Base-by-base conservation (phyloP, 2,329 filamentous ascomycete genomes). In the Dothideomycetidae sp. region DNA sequence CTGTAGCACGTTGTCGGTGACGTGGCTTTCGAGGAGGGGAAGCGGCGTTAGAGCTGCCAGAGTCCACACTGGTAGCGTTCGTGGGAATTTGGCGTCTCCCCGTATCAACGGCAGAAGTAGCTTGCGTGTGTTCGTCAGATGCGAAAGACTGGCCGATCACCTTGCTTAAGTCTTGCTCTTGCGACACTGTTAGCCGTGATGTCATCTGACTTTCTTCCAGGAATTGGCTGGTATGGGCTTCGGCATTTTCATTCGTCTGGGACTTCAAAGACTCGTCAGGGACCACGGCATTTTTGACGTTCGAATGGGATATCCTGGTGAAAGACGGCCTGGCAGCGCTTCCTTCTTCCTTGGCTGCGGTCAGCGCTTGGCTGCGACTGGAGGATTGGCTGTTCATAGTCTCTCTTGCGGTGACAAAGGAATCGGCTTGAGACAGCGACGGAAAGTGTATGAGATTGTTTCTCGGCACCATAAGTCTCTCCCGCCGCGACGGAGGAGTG, bases 361-460 rank as follows among this genome's bases (percentile, higher is more conserved):
- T 15, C 4, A 31, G 29, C 4, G 29, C 17, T 26, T 45, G 40
- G 31, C 44, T 48, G 11, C 49, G 48, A 37, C 50, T 52, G 10
- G 49, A 44, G 26, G 59, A 55, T 1, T 57, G 56, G 15, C 54
- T 54, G 4, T 50, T 44, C 7, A 50, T 52, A 11, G 60, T 57
- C 45, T 66, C 63, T 39, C 54, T 52, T 9, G 63, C 63, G 1
- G 63, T 67, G 31, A 52, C 57, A 46, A 64, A 66, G 0, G 62
- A 66, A 16, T 65, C 63, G 19, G 61, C 60, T 14, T 57, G 62
- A 4, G 63, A 66, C 11, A 38, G 18, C 5, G 62, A 55, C 3
- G 48, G 41, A 34, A 47, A 48, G 29, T 46, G 44, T 12, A 29
- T 32, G 30, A 51, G 42, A 11, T 34, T 13, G 17, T 49, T 51